Conservation (phyloP, 495 filamentous ascomycete genomes). For the Chaetomium fimeti region DNA sequence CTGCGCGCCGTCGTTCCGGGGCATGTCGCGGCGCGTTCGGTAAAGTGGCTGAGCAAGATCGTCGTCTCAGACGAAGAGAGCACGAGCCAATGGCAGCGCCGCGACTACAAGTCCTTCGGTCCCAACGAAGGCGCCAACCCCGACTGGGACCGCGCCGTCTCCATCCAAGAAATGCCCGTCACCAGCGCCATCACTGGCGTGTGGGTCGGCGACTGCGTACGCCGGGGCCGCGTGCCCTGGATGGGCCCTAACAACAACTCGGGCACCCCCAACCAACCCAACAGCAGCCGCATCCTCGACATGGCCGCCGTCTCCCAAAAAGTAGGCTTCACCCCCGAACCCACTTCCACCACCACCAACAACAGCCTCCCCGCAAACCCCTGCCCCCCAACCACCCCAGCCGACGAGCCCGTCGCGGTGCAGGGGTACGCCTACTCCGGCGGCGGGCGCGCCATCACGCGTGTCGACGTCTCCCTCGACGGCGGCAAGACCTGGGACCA, state of each 20-base stretch:
- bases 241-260: conserved; percentile 10
- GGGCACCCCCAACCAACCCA: background rate
- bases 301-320: conserved; percentile 24
- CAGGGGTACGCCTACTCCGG: conserved; percentile 61
- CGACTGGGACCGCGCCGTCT: conserved; percentile 54
- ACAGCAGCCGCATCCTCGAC: conserved; percentile 20
- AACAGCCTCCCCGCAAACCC: background rate
- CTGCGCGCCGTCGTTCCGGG: conserved; percentile 62
- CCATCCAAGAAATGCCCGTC: conserved; percentile 63
- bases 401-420: conserved; percentile 40
- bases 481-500: conserved; percentile 56
- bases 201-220: conserved; percentile 42
- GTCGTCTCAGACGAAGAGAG: conserved; percentile 58
- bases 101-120: conserved; percentile 64
- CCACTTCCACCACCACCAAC: background rate
- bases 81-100: conserved; percentile 57
- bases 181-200: conserved; percentile 51
- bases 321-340: conserved; percentile 24
- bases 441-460: conserved; percentile 53
- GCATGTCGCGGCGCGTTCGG: conserved; percentile 58
- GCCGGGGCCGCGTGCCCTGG: conserved; percentile 57
- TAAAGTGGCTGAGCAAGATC: conserved; percentile 66
- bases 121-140: conserved; percentile 54
- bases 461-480: conserved; percentile 58
- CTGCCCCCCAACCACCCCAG: conserved; percentile 18